Base-by-base conservation (phyloP, 139 green algal genomes). In the Choricystis sp. region DNA sequence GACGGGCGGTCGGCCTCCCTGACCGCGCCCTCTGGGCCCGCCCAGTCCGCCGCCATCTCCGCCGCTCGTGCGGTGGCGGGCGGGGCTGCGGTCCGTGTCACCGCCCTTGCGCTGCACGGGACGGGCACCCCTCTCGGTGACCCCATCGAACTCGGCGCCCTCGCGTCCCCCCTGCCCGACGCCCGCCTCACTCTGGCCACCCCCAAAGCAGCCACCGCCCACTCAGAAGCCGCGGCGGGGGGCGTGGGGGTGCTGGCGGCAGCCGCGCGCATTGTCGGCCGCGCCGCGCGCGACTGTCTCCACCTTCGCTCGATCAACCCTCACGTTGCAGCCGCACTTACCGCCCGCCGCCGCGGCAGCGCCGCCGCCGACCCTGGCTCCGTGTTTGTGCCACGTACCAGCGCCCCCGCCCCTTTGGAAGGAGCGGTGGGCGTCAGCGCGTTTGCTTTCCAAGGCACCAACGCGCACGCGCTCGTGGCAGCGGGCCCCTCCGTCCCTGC, bases 371-470 rank as follows among this genome's bases (percentile, higher is more conserved):
- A n/a, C n/a, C n/a, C n/a, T n/a, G n/a, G n/a, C n/a, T n/a, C n/a
- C n/a, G n/a, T n/a, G n/a, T n/a, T n/a, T n/a, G n/a, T n/a, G n/a
- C n/a, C n/a, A n/a, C n/a, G n/a, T n/a, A n/a, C n/a, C n/a, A n/a
- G n/a, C n/a, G n/a, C n/a, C n/a, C n/a, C n/a, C n/a, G n/a, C n/a
- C n/a, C n/a, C n/a, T n/a, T n/a, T n/a, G n/a, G n/a, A n/a, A n/a
- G n/a, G n/a, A n/a, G n/a, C 76, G 9, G 66, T 61, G 20, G 85
- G 85, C 24, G 68, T 89, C 26, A 87, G 80, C 68, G 72, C 74
- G 52, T 92, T 92, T 74, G 85, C 85, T 23, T 92, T 91, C 71
- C 84, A 92, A 71, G 80, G 77, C 58, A 85, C 77, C 56, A 85
- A 88, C 56, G 74, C 76, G 1, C 77, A 83, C 27, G 74, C 70